A percentile compares a stretch with the other conserved stretches of the same genome.
These are phyloP conservation scores for Medicago ruthenica DNA, from an alignment of 306 rosid species.

Conservation along the genomic window DNA sequence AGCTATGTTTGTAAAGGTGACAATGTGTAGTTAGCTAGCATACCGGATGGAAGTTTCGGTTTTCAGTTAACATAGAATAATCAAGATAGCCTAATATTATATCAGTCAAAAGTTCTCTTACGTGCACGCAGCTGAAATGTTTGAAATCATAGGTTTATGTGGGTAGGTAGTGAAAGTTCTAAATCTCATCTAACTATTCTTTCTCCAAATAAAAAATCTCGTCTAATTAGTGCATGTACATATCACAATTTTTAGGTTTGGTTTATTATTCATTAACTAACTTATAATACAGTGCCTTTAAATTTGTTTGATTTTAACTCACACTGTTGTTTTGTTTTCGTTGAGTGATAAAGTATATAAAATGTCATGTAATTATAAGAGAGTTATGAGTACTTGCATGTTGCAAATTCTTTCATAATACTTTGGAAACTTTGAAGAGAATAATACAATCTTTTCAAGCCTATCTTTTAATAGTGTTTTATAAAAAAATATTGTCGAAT, in stretches of 20 bases:
- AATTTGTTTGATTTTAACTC: too few relatives aligned
- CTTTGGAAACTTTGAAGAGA: too few relatives aligned
- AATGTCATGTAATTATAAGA: too few relatives aligned
- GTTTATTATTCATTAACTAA: neutral
- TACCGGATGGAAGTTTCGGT: neutral
- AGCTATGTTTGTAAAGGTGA: neutral
- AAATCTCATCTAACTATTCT: neutral
- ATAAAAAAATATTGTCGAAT: too few relatives aligned
- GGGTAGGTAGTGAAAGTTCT: slow-evolving; percentile 2
- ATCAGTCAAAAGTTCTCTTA: neutral
- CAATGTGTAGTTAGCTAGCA: neutral
- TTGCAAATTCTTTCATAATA: too few relatives aligned
- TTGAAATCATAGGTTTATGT: slow-evolving; percentile 13
- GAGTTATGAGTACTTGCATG: too few relatives aligned
- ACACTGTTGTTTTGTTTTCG: too few relatives aligned
- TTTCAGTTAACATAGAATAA: neutral
- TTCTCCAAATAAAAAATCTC: too few relatives aligned
- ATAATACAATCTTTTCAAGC: too few relatives aligned
- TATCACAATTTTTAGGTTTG: neutral
- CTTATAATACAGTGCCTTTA: neutral
- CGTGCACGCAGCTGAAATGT: slow-evolving; percentile 24
- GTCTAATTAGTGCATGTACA: neutral
- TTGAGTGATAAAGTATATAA: too few relatives aligned
- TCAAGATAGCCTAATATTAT: neutral
- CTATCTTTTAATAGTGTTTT: too few relatives aligned